A percentile compares a stretch with the other conserved stretches of the same genome.
phyloP scores from a whole-genome alignment of 192 early-diverging fungal genomes.

The Gaertneriomyces semiglobifer region DNA sequence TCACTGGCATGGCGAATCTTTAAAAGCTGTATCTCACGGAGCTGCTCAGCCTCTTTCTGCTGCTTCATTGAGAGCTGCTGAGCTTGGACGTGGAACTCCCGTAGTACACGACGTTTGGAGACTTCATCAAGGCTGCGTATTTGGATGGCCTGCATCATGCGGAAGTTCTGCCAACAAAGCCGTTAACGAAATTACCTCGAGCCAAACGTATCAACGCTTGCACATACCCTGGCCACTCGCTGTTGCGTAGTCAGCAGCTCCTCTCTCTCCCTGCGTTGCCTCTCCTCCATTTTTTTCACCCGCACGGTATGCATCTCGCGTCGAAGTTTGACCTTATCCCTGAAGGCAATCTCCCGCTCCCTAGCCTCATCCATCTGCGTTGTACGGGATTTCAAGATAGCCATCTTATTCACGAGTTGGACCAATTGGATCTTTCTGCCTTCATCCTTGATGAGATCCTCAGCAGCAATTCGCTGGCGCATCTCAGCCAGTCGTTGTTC shows the following conservation, averaged over 20 bases:
- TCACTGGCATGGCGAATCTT: conserved; percentile 34
- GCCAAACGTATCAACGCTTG: neutral
- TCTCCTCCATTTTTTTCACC: conserved; percentile 20
- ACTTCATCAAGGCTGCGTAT: conserved; percentile 27
- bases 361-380: conserved; percentile 23
- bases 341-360: conserved; percentile 21
- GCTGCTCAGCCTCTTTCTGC: conserved; percentile 39
- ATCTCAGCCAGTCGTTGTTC: conserved; percentile 20
- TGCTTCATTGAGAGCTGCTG: conserved; percentile 34
- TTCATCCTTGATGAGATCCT: conserved; percentile 24
- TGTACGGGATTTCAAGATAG: conserved; percentile 17
- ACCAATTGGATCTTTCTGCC: conserved; percentile 18
- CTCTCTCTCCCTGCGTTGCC: conserved; percentile 29
- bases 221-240: conserved; percentile 21
- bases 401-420: conserved; percentile 25
- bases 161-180: conserved; percentile 14
- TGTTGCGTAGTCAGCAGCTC: conserved; percentile 19
- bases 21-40: conserved; percentile 38
- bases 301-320: conserved; percentile 13
- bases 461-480: conserved; percentile 22
- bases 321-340: conserved; percentile 18
- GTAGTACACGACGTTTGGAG: conserved; percentile 7
- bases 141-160: conserved; percentile 22
- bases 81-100: conserved; percentile 24
- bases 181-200: neutral